phyloP scores from a whole-genome alignment of 768 basidiomycete species.

The Megacollybia marginata region DNA sequence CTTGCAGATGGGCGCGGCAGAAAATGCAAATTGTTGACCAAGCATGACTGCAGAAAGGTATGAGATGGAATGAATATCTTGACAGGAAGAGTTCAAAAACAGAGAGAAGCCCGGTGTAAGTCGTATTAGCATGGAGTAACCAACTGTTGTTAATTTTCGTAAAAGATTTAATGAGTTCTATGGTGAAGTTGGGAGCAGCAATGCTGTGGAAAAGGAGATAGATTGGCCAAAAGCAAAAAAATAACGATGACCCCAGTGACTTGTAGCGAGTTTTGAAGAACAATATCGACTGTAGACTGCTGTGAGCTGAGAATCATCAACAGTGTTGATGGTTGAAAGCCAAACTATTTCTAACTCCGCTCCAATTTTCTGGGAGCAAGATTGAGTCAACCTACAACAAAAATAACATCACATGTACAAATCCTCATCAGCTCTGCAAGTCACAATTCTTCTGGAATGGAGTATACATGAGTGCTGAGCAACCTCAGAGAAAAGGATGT shows the following conservation, averaged over 20 bases:
- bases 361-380: too few relatives aligned
- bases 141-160: neutral
- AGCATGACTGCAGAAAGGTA: constrained; percentile 44
- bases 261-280: too few relatives aligned
- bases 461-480: too few relatives aligned
- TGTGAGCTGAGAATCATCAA: too few relatives aligned
- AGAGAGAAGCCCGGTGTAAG: neutral
- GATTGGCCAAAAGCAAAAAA: neutral
- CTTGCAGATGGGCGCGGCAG: constrained; percentile 90
- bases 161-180: neutral
- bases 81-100: neutral
- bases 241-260: neutral
- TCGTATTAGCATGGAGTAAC: neutral
- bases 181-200: neutral
- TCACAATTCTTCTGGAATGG: too few relatives aligned
- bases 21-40: constrained; percentile 87
- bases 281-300: too few relatives aligned
- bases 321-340: too few relatives aligned
- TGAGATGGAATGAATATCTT: neutral
- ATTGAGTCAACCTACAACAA: too few relatives aligned
- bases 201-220: neutral
- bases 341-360: too few relatives aligned
- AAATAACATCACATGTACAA: too few relatives aligned
- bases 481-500: too few relatives aligned
- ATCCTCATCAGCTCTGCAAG: too few relatives aligned